phyloP scores from a whole-genome alignment of 169 alveolate genomes.

The Cryptosporidium meleagridis region DNA sequence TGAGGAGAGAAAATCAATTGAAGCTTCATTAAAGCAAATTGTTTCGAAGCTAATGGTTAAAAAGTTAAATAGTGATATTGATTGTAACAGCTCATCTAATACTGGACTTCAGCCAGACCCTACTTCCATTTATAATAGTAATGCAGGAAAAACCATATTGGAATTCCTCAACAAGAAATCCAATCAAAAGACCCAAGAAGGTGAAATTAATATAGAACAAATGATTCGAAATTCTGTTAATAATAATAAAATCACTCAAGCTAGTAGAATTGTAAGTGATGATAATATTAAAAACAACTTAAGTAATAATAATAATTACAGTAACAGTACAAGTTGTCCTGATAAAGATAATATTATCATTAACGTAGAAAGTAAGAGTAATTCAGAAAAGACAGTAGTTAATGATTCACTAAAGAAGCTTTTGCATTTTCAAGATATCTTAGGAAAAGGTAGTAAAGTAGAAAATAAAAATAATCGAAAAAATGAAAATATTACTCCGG shows the following conservation, averaged over 20 bases:
- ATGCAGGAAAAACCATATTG: conserved; percentile 67
- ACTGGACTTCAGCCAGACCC: background rate
- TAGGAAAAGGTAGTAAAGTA: conserved; percentile 26
- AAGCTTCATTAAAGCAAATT: conserved; percentile 11
- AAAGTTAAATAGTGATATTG: conserved; percentile 5
- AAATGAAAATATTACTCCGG: conserved; percentile 45
- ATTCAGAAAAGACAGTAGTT: background rate
- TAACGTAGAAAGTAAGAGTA: background rate
- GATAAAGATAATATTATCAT: background rate
- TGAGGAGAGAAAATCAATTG: conserved; percentile 64
- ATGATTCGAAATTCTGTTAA: conserved; percentile 13
- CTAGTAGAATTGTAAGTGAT: background rate
- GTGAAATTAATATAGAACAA: background rate
- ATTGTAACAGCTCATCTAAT: background rate
- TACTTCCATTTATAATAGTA: background rate
- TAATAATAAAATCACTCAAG: background rate
- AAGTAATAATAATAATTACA: background rate
- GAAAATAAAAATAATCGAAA: background rate
- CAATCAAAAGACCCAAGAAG: background rate
- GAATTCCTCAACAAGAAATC: conserved; percentile 50
- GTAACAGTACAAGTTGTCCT: background rate
- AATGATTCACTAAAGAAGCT: conserved; percentile 17
- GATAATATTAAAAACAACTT: background rate
- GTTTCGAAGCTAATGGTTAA: conserved; percentile 17
- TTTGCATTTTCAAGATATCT: conserved; percentile 53